Evolutionary conservation across 768 basidiomycete species (phyloP).

Genomic region (Naganishia kalamii): DNA sequence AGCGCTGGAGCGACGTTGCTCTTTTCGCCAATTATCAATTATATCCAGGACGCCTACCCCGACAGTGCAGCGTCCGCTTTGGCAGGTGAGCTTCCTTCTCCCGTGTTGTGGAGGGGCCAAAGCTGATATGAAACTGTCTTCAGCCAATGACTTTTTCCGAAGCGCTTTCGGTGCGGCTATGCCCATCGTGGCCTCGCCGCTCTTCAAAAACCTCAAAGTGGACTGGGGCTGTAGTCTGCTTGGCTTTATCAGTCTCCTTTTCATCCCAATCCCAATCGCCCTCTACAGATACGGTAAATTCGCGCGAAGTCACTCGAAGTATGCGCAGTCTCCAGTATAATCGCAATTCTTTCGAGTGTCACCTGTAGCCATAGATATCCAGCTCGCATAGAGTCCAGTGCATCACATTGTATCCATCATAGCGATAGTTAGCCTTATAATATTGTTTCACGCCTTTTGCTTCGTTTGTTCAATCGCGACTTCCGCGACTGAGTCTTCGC

Average conservation of each 20-base stretch:
- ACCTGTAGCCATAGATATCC: no score
- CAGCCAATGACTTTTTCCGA: conserved; percentile 43
- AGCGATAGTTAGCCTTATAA: no score
- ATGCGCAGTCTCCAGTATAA: neutral
- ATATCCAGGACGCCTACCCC: conserved; percentile 36
- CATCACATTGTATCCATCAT: no score
- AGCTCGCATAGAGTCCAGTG: no score
- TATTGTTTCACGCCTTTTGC: no score
- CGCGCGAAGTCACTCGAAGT: neutral
- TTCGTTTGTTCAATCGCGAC: no score
- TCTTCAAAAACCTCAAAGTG: conserved; percentile 27
- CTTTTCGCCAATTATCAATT: conserved; percentile 35
- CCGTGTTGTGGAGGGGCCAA: neutral
- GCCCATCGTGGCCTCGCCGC: conserved; percentile 9
- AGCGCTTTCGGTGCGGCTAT: conserved; percentile 37
- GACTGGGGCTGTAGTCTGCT: conserved; percentile 29
- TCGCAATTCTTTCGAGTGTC: no score
- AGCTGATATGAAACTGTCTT: neutral
- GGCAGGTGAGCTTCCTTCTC: conserved; percentile 24
- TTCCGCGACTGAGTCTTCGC: no score
- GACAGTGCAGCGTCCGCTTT: conserved; percentile 44
- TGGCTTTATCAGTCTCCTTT: conserved; percentile 32
- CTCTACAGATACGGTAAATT: neutral
- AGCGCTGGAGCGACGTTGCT: conserved; percentile 30
- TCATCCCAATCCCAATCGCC: conserved; percentile 41